Conservation (phyloP, 108 stramenopile species). For the Conticribra weissflogii region DNA sequence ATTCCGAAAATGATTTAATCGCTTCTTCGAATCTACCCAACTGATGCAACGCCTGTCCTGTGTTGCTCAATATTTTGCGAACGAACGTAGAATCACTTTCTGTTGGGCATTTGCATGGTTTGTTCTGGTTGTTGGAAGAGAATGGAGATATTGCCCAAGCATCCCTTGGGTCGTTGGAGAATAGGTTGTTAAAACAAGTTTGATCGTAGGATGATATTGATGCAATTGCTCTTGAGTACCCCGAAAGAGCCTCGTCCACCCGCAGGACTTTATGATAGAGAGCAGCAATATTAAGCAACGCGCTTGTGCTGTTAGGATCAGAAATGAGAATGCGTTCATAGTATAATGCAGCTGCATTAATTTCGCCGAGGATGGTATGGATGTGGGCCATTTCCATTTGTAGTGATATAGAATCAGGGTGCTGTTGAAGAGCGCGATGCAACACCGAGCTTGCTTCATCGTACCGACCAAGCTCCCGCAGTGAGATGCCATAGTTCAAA, state of each 20-base stretch:
- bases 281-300: background rate
- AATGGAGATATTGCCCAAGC: too few species aligned
- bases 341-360: background rate
- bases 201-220: background rate
- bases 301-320: background rate
- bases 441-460: background rate
- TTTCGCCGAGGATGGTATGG: background rate
- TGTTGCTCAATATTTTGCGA: background rate
- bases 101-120: background rate
- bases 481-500: background rate
- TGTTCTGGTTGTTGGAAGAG: too few species aligned
- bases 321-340: background rate
- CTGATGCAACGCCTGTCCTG: background rate
- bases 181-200: background rate
- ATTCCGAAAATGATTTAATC: background rate
- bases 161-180: too few species aligned
- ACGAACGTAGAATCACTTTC: background rate
- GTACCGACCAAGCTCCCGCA: background rate
- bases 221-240: background rate
- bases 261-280: background rate
- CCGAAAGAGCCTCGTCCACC: background rate
- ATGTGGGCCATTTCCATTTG: background rate
- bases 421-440: background rate
- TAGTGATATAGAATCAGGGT: background rate
- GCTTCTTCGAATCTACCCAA: background rate